Base-by-base conservation (phyloP, 2,329 filamentous ascomycete genomes). In the Fusarium annulatum region DNA sequence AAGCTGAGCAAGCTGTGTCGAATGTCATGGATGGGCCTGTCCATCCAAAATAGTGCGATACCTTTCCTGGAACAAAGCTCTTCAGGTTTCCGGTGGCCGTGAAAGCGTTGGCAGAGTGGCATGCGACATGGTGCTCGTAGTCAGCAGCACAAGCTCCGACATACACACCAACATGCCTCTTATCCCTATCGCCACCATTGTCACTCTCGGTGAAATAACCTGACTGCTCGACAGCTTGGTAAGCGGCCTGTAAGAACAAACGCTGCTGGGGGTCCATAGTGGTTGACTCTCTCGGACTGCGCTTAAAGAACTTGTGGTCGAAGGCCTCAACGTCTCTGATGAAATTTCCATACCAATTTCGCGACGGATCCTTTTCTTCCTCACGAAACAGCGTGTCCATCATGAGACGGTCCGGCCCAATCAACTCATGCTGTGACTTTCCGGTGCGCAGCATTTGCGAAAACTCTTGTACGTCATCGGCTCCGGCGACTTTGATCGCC, bases 251-350 rank as follows among this genome's bases (percentile, higher is more conserved):
- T 19, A 53, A 14, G 0, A 53, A 19, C 10, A 53, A 16, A 7
- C 49, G 33, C 16, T 38, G 33, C 33, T 53, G 49, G 16, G 49
- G 49, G 18, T 53, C 49, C 49, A 53, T 53, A 4, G 33, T 23
- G 9, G 23, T 18, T 2, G 49, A 36, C 18, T 53, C 49, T n/a
- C 49, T 11, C 5, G 49, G 49, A 6, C 33, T 38, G 10, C 34
- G 33, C 23, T 53, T 53, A 9, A 53, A 53, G 18, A 53, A 53
- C 49, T 53, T 53, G 33, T 82, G 76, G 67, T 86, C 84, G 59
- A 84, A 84, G 4, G 64, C 59, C 0, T 21, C 28, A 7, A n/a
- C 11, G 18, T 34, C 45, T 48, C 45, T 12, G 6, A 33, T 52
- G 19, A 52, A 52, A 9, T 52, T 52, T 14, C 49, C 49, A 16